Percentiles rank a stretch among this genome's conserved stretches.
Conservation (phyloP, 2,329 filamentous ascomycete species). For the Cordyceps fumosorosea region DNA sequence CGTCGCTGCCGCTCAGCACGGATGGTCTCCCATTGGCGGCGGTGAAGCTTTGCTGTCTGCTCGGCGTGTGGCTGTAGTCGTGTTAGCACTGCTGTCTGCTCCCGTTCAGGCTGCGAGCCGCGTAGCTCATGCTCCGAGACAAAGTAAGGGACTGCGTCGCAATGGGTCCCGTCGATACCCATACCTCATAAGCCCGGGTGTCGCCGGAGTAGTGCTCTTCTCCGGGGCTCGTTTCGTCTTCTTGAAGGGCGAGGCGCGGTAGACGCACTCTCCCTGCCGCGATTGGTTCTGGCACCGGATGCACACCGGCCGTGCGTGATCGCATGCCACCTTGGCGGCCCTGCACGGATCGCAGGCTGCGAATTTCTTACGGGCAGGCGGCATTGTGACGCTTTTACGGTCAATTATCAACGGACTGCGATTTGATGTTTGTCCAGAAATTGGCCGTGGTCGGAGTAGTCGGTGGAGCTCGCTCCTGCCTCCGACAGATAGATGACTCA, state of each 20-base stretch:
- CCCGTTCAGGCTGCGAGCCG: not conserved
- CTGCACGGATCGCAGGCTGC: constrained; percentile 25
- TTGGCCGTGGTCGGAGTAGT: constrained; percentile 3
- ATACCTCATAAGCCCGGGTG: constrained; percentile 4
- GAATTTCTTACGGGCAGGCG: constrained; percentile 8
- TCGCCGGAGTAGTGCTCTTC: constrained; percentile 8
- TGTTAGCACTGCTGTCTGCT: not conserved
- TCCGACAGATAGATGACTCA: not conserved
- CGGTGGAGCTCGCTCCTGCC: not conserved
- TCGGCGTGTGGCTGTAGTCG: constrained; percentile 1
- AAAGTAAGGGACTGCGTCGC: not conserved
- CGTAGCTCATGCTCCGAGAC: not conserved
- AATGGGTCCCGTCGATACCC: not conserved
- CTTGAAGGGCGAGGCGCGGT: constrained; percentile 17
- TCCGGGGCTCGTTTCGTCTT: constrained; percentile 14
- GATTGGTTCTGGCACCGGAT: constrained; percentile 18
- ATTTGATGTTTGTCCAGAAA: constrained; percentile 2
- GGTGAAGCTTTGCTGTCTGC: not conserved
- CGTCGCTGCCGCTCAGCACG: not conserved
- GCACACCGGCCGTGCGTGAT: constrained; percentile 23
- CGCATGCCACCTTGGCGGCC: constrained; percentile 20
- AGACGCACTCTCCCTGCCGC: constrained; percentile 15
- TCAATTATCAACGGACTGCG: not conserved
- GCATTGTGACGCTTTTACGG: constrained; percentile 4
- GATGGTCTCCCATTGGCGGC: not conserved